Conservation (phyloP, 257 asterid genomes). For the Phtheirospermum japonicum region DNA sequence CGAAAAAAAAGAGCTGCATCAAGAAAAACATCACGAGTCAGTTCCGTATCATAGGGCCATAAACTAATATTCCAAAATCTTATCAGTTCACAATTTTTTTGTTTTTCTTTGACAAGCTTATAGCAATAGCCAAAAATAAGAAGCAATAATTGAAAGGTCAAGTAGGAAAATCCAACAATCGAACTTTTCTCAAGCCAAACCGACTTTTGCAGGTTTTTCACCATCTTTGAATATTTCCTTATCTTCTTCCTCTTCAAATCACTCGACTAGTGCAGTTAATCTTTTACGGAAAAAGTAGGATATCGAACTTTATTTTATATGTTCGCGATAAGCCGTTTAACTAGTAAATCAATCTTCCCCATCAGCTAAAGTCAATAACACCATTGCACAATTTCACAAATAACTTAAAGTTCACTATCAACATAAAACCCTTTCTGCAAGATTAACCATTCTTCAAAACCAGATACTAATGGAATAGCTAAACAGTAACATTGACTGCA, state of each 20-base stretch:
- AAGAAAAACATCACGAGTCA: constrained; percentile 24
- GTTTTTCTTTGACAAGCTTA: background rate
- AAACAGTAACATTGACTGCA: background rate
- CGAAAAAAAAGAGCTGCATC: constrained; percentile 35
- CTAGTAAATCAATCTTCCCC: too few species aligned
- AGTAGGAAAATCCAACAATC: background rate
- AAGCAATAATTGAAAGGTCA: background rate
- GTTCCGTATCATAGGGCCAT: background rate
- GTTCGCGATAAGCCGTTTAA: background rate
- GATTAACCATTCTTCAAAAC: background rate
- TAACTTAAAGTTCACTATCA: constrained; percentile 1
- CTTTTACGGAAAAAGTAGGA: background rate
- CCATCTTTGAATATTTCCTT: background rate
- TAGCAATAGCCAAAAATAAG: background rate
- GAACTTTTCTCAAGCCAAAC: too few species aligned
- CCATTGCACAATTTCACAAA: background rate
- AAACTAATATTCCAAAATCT: constrained; percentile 18
- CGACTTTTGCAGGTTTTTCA: background rate
- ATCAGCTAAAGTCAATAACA: background rate
- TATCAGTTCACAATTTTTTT: background rate
- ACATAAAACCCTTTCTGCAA: background rate
- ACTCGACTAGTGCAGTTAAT: background rate
- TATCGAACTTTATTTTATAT: background rate
- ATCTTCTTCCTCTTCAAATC: constrained; percentile 13
- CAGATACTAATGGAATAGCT: background rate